These are phyloP conservation scores for Lycium barbarum DNA, from an alignment of 257 asterid species.

Conservation along the genomic window DNA sequence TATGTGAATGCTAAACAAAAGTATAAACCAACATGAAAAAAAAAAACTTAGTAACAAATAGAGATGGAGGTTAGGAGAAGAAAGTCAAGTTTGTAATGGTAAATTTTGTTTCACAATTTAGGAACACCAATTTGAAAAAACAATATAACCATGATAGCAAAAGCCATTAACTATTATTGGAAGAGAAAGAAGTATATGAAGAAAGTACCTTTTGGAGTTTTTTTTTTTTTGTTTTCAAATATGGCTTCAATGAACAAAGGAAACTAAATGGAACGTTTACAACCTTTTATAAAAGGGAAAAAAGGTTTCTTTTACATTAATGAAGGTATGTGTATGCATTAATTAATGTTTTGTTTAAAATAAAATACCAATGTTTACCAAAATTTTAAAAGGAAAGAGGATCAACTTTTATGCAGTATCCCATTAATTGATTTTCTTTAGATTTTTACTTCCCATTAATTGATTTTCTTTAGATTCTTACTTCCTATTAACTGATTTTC, in stretches of 20 bases:
- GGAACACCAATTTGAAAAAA: background rate
- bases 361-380: background rate
- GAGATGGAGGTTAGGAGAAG: background rate
- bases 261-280: background rate
- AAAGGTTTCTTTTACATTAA: background rate
- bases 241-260: background rate
- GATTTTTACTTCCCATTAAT: too few relatives aligned
- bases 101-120: background rate
- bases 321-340: background rate
- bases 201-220: constrained; percentile 22
- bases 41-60: too few relatives aligned
- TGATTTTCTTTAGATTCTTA: too few relatives aligned
- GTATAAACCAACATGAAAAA: too few relatives aligned
- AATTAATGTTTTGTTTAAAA: too few relatives aligned
- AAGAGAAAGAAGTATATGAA: background rate
- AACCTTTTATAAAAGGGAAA: background rate
- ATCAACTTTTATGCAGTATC: too few relatives aligned
- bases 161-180: background rate
- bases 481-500: too few relatives aligned
- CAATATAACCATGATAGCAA: background rate
- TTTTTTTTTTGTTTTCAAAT: background rate
- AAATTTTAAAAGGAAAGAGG: too few relatives aligned
- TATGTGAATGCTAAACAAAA: too few relatives aligned
- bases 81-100: background rate
- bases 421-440: too few relatives aligned